Evolutionary conservation across 352 stramenopile species (phyloP).

Genomic region (Phytophthora tentaculata): DNA sequence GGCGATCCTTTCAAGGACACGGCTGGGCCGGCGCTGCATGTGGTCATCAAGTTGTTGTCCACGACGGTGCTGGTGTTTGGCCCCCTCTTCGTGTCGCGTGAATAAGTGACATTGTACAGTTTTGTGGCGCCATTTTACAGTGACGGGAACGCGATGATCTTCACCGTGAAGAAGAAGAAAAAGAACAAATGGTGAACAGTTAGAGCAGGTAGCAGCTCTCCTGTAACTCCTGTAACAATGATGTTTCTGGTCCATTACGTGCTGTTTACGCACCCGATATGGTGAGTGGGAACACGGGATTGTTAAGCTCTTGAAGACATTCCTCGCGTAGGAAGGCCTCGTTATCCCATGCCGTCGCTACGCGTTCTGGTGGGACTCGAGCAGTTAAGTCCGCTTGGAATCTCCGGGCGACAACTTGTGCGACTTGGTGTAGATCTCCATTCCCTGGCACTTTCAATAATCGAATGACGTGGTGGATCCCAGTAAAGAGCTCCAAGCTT

Average conservation of each 20-base stretch:
- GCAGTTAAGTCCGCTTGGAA: slow-evolving; percentile 39
- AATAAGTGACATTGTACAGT: slow-evolving; percentile 32
- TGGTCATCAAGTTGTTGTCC: slow-evolving; percentile 98
- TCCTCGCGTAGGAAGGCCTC: slow-evolving; percentile 44
- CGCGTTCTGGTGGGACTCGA: slow-evolving; percentile 20
- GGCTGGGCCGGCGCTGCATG: slow-evolving; percentile 95
- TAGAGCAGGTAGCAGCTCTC: no score
- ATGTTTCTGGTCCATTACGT: background rate
- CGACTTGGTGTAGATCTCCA: slow-evolving; percentile 39
- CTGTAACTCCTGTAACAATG: slow-evolving; percentile 9
- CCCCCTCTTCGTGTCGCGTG: slow-evolving; percentile 90
- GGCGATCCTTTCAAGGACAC: slow-evolving; percentile 98
- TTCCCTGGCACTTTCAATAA: slow-evolving; percentile 47
- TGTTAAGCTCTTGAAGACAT: slow-evolving; percentile 50
- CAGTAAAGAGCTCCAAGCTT: slow-evolving; percentile 49
- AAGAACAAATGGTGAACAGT: slow-evolving; percentile 4
- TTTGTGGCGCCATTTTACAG: slow-evolving; percentile 11
- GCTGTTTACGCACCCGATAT: slow-evolving; percentile 42
- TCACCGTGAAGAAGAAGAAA: slow-evolving; percentile 1
- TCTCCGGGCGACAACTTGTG: slow-evolving; percentile 35
- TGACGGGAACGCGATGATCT: slow-evolving; percentile 9
- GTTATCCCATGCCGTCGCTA: slow-evolving; percentile 43
- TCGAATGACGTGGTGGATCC: slow-evolving; percentile 50
- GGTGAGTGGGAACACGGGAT: slow-evolving; percentile 52
- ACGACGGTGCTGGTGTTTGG: slow-evolving; percentile 94